These are phyloP conservation scores for Bauhinia variegata DNA, from an alignment of 306 rosid genomes.

Conservation along the genomic window DNA sequence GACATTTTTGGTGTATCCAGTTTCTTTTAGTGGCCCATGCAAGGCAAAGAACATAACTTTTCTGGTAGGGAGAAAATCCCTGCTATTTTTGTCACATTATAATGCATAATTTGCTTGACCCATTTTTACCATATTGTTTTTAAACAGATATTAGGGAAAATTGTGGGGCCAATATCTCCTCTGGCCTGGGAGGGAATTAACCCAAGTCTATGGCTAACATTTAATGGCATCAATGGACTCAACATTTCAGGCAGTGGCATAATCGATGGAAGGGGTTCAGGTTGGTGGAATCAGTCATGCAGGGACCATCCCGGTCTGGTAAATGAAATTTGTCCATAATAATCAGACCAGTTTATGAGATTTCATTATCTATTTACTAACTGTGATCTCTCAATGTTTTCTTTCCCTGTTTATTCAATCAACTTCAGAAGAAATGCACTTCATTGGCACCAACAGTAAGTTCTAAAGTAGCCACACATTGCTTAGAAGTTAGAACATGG, in stretches of 20 bases:
- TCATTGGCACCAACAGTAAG: constrained; percentile 51
- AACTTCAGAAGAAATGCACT: constrained; percentile 42
- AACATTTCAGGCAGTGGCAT: constrained; percentile 37
- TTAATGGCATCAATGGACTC: constrained; percentile 39
- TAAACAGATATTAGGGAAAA: constrained; percentile 32
- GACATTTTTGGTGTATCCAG: constrained; percentile 36
- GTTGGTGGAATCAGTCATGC: constrained; percentile 57
- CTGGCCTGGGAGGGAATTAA: constrained; percentile 35
- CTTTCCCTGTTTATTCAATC: not conserved
- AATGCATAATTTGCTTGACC: not conserved
- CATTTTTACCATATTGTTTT: not conserved
- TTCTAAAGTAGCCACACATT: not conserved
- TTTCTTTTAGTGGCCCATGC: constrained; percentile 47
- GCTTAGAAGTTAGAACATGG: not conserved
- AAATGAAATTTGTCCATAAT: not conserved
- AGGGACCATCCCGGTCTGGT: constrained; percentile 43
- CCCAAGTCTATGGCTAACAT: constrained; percentile 44
- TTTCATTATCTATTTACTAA: not conserved
- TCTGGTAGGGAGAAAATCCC: constrained; percentile 32
- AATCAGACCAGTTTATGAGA: not conserved
- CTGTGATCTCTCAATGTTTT: no score
- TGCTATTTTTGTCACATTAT: not conserved
- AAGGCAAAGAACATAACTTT: constrained; percentile 36
- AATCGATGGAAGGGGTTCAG: constrained; percentile 39
- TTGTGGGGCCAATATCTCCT: constrained; percentile 50